Percentiles rank a stretch among this genome's conserved stretches.
Conservation (phyloP, 768 basidiomycete species). For the Pleurotus cornucopiae region DNA sequence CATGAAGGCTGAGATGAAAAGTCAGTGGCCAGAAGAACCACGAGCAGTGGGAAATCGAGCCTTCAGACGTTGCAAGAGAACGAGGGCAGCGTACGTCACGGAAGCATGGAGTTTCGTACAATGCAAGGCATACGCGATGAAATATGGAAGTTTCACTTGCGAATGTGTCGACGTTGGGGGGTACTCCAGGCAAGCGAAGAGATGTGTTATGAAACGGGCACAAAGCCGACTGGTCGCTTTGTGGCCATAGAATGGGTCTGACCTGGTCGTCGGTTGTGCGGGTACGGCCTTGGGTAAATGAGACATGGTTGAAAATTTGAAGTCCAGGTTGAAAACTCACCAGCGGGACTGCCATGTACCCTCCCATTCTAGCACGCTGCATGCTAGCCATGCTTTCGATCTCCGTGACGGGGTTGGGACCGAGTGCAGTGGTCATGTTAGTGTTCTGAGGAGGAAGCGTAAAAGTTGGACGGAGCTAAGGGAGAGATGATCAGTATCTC, state of each 20-base stretch:
- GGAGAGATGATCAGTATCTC: not conserved
- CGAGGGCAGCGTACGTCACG: slow-evolving; percentile 65
- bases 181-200: slow-evolving; percentile 83
- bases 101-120: slow-evolving; percentile 70
- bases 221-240: slow-evolving; percentile 66
- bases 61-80: slow-evolving; percentile 79
- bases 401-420: slow-evolving; percentile 9
- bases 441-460: slow-evolving; percentile 1
- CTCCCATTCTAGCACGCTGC: not conserved
- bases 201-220: slow-evolving; percentile 76
- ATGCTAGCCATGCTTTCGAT: slow-evolving; percentile 2
- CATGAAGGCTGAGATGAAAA: slow-evolving; percentile 93
- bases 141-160: slow-evolving; percentile 64
- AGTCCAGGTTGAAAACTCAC: not conserved
- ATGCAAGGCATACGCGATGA: slow-evolving; percentile 86
- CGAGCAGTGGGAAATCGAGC: slow-evolving; percentile 88
- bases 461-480: not conserved
- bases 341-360: slow-evolving; percentile 1
- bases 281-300: slow-evolving; percentile 11
- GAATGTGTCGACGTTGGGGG: slow-evolving; percentile 57
- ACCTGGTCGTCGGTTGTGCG: slow-evolving; percentile 22
- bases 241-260: slow-evolving; percentile 73
- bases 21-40: slow-evolving; percentile 83
- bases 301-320: slow-evolving; percentile 12
- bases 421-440: slow-evolving; percentile 12